Conservation (phyloP, 805 yeast genomes). For the Hanseniaspora hatyaiensis region DNA sequence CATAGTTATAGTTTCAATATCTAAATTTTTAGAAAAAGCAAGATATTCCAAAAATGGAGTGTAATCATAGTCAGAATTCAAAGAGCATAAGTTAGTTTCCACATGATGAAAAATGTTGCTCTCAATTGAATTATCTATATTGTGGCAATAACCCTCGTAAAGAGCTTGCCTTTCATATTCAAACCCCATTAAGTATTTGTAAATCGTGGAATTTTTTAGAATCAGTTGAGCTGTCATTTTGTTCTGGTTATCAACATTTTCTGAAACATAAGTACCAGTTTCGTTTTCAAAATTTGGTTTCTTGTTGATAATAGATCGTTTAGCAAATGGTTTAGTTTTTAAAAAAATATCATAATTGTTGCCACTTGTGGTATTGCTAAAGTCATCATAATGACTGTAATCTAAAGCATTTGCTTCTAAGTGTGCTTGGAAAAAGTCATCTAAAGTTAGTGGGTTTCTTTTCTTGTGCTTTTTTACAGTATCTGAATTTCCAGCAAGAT, state of each 20-base stretch:
- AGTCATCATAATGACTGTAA: neutral
- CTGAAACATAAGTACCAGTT: neutral
- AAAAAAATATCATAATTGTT: too few relatives aligned
- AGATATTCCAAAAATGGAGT: neutral
- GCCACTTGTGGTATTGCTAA: neutral
- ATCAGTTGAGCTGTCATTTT: neutral
- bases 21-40: neutral
- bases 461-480: neutral
- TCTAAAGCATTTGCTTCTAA: neutral
- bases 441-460: neutral
- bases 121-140: neutral
- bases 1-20: neutral
- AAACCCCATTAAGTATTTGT: neutral
- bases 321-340: too few relatives aligned
- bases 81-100: neutral
- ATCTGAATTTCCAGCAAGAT: too few relatives aligned
- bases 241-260: neutral
- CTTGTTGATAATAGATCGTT: too few relatives aligned
- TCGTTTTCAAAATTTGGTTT: too few relatives aligned
- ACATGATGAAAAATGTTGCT: too few relatives aligned
- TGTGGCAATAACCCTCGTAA: too few relatives aligned
- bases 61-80: neutral
- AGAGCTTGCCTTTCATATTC: neutral
- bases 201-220: neutral
- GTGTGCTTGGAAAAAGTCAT: conserved; percentile 6